Evolutionary conservation across 805 yeast species (phyloP).

Genomic region (Hanseniaspora lachancei): DNA sequence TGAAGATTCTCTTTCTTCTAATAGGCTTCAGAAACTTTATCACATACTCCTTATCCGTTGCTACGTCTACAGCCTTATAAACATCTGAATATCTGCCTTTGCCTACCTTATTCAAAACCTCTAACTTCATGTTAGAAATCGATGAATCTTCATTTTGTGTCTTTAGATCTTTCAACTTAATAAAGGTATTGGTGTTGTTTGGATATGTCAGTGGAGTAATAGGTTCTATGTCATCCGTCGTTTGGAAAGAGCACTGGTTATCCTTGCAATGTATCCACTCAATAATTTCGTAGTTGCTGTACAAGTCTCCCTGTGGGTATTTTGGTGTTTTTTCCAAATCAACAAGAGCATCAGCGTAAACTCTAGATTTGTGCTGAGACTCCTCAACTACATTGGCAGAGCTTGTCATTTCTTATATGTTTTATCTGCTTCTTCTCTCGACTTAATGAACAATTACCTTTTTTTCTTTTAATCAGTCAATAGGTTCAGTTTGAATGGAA

Average conservation of each 20-base stretch:
- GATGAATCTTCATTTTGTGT: neutral
- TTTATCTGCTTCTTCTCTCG: neutral
- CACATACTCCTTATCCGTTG: constrained; percentile 53
- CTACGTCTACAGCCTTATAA: constrained; percentile 66
- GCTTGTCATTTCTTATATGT: neutral
- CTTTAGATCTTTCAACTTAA: neutral
- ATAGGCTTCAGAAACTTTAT: constrained; percentile 88
- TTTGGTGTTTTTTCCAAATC: neutral
- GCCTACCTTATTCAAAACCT: constrained; percentile 72
- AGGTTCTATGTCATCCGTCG: neutral
- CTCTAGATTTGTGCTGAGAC: constrained; percentile 6
- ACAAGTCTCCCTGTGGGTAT: neutral
- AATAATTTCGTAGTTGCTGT: constrained; percentile 8
- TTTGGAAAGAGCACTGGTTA: constrained; percentile 2
- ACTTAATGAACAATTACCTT: neutral
- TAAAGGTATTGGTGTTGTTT: neutral
- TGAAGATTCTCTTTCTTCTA: constrained; percentile 75
- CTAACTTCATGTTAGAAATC: constrained; percentile 34
- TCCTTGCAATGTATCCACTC: constrained; percentile 10
- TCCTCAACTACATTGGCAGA: neutral
- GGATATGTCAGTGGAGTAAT: neutral
- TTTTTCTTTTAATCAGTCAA: neutral
- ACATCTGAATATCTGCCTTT: constrained; percentile 95
- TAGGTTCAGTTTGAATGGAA: no score
- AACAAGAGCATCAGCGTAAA: constrained; percentile 2